These are phyloP conservation scores for Chiua sp. DNA, from an alignment of 1,284 basidiomycete species.

Conservation along the genomic window DNA sequence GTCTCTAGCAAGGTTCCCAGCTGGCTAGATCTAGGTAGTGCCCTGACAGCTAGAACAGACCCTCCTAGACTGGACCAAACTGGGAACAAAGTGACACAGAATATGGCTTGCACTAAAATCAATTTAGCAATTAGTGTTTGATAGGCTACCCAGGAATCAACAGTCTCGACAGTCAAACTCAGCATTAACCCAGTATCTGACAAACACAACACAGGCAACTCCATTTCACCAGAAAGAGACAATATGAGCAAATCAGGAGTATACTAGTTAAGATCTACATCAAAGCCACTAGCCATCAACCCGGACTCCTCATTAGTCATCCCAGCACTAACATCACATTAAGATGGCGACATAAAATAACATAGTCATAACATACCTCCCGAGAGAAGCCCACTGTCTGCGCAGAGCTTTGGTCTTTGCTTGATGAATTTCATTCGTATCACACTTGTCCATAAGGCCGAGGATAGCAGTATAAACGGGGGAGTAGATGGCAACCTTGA, in stretches of 20 bases:
- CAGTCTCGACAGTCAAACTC: neutral
- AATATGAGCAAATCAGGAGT: neutral
- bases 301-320: neutral
- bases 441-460: conserved; percentile 1
- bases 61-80: neutral
- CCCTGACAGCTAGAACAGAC: too few species aligned
- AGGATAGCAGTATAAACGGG: neutral
- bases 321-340: neutral
- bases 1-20: neutral
- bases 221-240: too few species aligned
- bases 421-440: neutral
- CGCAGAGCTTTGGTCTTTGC: neutral
- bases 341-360: too few species aligned
- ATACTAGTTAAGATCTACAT: neutral
- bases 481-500: neutral
- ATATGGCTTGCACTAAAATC: neutral
- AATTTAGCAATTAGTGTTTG: neutral
- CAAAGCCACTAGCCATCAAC: neutral
- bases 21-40: neutral
- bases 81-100: too few species aligned
- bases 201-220: neutral
- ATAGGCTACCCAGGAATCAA: neutral
- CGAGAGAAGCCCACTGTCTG: neutral
- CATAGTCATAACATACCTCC: neutral
- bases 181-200: neutral